These are phyloP conservation scores for Debaryomycetaceae sp. DNA, from an alignment of 1,139 yeast species.

Conservation along the genomic window DNA sequence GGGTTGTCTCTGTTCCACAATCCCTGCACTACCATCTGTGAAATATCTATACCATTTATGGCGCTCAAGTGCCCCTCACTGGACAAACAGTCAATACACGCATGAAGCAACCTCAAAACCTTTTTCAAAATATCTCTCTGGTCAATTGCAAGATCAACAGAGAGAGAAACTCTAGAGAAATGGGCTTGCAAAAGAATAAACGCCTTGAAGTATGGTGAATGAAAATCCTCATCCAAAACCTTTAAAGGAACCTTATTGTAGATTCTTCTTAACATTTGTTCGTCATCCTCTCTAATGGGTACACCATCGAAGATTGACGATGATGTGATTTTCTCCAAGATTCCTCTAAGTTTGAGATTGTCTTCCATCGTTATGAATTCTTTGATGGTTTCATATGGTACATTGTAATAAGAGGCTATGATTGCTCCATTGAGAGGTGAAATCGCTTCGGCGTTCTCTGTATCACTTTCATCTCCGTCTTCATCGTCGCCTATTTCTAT, in stretches of 20 bases:
- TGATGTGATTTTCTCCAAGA: constrained; percentile 63
- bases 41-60: constrained; percentile 77
- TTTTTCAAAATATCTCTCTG: constrained; percentile 48
- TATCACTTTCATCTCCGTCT: constrained; percentile 28
- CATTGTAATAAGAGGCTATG: constrained; percentile 70
- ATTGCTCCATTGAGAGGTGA: constrained; percentile 65
- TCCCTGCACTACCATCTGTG: constrained; percentile 87
- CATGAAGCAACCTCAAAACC: constrained; percentile 53
- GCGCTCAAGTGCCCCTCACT: constrained; percentile 81
- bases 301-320: constrained; percentile 68
- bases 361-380: constrained; percentile 50
- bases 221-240: constrained; percentile 29
- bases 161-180: constrained; percentile 54
- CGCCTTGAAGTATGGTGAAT: constrained; percentile 63
- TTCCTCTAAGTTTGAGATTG: constrained; percentile 55
- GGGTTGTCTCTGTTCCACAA: constrained; percentile 82
- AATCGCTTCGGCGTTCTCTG: constrained; percentile 43
- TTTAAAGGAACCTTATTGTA: constrained; percentile 65
- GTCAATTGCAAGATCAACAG: constrained; percentile 61
- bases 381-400: constrained; percentile 65
- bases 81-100: constrained; percentile 71
- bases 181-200: constrained; percentile 80
- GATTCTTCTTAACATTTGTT: constrained; percentile 41
- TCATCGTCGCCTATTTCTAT: constrained; percentile 55
- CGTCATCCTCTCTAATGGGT: constrained; percentile 63